A percentile compares a stretch with the other conserved stretches of the same genome.
These are phyloP conservation scores for Xerocomus minutiporus DNA, from an alignment of 1,284 basidiomycete species.

Conservation along the genomic window DNA sequence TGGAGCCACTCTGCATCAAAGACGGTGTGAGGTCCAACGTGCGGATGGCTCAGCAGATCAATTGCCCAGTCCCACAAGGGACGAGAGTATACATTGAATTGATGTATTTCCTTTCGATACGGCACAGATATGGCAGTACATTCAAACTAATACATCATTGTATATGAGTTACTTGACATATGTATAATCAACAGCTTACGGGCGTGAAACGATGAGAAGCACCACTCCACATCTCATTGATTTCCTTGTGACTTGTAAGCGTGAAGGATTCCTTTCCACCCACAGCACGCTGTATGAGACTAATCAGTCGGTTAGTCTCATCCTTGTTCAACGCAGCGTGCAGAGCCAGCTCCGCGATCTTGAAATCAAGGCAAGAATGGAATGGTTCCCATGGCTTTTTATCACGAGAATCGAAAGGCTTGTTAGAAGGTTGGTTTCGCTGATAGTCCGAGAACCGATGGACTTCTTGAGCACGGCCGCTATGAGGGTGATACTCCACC, in stretches of 20 bases:
- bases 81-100: background rate
- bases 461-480: background rate
- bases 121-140: background rate
- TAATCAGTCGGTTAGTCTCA: background rate
- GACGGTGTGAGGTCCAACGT: background rate
- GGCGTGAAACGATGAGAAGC: background rate
- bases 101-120: background rate
- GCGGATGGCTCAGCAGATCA: background rate
- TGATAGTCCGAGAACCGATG: background rate
- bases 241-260: background rate
- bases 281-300: background rate
- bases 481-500: background rate
- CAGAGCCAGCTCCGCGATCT: background rate
- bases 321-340: background rate
- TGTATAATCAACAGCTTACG: background rate
- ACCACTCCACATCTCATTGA: background rate
- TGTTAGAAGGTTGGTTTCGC: background rate
- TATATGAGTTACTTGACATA: background rate
- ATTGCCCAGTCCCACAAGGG: background rate
- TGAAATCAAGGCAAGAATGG: background rate
- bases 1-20: background rate
- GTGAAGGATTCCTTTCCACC: background rate
- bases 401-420: background rate
- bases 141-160: background rate
- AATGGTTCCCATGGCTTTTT: background rate